Evolutionary conservation across 1,284 basidiomycete species (phyloP).

Genomic region (Erythrobasidium hasegawianum): DNA sequence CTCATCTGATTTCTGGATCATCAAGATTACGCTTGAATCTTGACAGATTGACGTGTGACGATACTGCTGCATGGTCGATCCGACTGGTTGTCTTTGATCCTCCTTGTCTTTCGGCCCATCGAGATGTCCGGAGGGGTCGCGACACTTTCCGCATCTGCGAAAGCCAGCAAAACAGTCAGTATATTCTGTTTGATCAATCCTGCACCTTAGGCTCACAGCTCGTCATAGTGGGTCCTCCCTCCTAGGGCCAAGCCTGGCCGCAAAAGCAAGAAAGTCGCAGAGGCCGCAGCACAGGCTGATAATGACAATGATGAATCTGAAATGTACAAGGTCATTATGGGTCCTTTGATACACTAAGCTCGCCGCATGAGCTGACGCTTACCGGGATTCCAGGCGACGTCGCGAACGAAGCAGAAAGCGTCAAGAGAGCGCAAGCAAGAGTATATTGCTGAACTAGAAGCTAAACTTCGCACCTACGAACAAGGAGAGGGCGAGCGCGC

Average conservation of each 20-base stretch:
- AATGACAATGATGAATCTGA: constrained; percentile 6
- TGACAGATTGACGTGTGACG: too few relatives aligned
- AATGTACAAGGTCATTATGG: constrained; percentile 7
- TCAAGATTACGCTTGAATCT: too few relatives aligned
- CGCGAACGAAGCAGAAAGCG: constrained; percentile 39
- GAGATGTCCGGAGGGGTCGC: neutral
- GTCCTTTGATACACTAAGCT: neutral
- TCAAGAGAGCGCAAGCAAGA: constrained; percentile 40
- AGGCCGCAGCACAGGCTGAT: neutral
- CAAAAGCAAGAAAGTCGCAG: constrained; percentile 38
- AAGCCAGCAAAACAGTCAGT: constrained; percentile 33
- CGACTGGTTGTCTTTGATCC: neutral
- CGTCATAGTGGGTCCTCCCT: constrained; percentile 42
- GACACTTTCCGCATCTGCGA: constrained; percentile 13
- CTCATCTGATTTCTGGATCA: too few relatives aligned
- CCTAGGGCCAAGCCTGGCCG: constrained; percentile 44
- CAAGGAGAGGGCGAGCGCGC: constrained; percentile 42
- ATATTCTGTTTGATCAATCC: neutral
- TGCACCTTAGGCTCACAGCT: neutral
- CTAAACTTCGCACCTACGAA: constrained; percentile 41
- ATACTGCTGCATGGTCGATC: too few relatives aligned
- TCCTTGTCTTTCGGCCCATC: neutral
- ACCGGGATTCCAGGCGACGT: constrained; percentile 16
- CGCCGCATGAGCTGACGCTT: neutral
- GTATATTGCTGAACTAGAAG: constrained; percentile 42